A percentile compares a stretch with the other conserved stretches of the same genome.
Conservation (phyloP, 169 alveolate species). For the Plasmodium sp. region DNA sequence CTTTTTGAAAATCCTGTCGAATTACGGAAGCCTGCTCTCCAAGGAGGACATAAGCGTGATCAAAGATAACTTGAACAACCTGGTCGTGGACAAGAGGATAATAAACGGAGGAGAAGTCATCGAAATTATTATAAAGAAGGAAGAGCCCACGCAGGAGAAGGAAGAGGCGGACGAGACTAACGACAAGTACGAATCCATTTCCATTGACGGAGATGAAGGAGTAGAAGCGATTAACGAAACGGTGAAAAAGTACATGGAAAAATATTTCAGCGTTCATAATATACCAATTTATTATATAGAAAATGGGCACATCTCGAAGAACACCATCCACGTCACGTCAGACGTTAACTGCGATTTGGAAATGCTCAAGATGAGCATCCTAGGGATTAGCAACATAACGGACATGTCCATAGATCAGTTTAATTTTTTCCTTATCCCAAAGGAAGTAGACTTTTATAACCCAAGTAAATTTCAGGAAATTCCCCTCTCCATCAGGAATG, state of each 20-base stretch:
- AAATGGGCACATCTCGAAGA: constrained; percentile 21
- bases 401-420: constrained; percentile 36
- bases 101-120: constrained; percentile 6
- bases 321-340: constrained; percentile 54
- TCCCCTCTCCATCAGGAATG: constrained; percentile 22
- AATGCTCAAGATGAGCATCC: constrained; percentile 62
- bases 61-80: constrained; percentile 5
- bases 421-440: constrained; percentile 9
- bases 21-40: constrained; percentile 22
- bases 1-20: constrained; percentile 4
- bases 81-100: constrained; percentile 10
- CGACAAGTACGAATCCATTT: constrained; percentile 18
- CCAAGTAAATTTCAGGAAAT: constrained; percentile 1
- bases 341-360: constrained; percentile 43
- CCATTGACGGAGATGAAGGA: constrained; percentile 33
- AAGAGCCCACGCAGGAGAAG: not conserved
- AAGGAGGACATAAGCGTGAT: constrained; percentile 33
- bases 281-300: constrained; percentile 40
- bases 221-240: constrained; percentile 18
- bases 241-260: constrained; percentile 38
- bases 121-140: constrained; percentile 32
- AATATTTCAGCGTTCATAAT: constrained; percentile 42
- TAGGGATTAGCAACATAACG: constrained; percentile 39
- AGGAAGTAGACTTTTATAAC: constrained; percentile 8
- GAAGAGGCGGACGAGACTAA: not conserved